Conservation (phyloP, 2,329 filamentous ascomycete species). For the Paramyrothecium sp. region DNA sequence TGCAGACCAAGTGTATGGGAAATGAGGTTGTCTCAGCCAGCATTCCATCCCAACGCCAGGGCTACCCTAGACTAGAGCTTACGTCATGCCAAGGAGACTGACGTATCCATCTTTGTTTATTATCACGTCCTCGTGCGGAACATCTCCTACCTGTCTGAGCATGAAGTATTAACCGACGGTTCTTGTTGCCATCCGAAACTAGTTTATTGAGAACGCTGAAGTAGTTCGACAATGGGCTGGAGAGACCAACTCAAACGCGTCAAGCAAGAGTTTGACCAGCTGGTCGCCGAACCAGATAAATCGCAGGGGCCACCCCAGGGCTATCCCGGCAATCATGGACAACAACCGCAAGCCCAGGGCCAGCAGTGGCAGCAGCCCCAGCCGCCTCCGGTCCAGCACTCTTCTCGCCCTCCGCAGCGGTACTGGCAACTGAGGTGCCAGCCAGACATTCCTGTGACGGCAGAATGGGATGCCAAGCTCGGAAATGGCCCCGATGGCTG, state of each 20-base stretch:
- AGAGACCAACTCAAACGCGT: conserved; percentile 35
- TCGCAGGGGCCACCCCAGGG: conserved; percentile 11
- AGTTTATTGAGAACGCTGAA: too few species aligned
- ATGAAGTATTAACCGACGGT: too few species aligned
- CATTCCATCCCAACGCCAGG: too few species aligned
- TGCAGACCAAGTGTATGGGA: too few species aligned
- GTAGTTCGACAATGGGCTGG: conserved; percentile 27
- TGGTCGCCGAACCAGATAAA: conserved; percentile 26
- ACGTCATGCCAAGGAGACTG: too few species aligned
- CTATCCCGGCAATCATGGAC: conserved; percentile 16
- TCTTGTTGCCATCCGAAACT: too few species aligned
- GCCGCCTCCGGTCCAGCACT: conserved; percentile 11
- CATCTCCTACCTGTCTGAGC: too few species aligned
- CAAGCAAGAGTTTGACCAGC: conserved; percentile 34
- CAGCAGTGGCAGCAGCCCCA: conserved; percentile 9
- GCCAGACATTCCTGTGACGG: conserved; percentile 41
- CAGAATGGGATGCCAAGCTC: conserved; percentile 54
- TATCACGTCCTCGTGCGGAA: too few species aligned
- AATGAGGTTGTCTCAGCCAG: too few species aligned
- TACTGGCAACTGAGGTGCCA: conserved; percentile 56
- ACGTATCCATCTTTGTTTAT: too few species aligned
- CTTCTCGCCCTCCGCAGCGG: conserved; percentile 11
- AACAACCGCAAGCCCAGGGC: conserved; percentile 15
- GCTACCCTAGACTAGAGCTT: too few species aligned
- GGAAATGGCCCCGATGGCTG: conserved; percentile 57